A percentile compares a stretch with the other conserved stretches of the same genome.
These are phyloP conservation scores for Casaregolazyma lundiana DNA, from an alignment of 1,139 yeast species.

Conservation along the genomic window DNA sequence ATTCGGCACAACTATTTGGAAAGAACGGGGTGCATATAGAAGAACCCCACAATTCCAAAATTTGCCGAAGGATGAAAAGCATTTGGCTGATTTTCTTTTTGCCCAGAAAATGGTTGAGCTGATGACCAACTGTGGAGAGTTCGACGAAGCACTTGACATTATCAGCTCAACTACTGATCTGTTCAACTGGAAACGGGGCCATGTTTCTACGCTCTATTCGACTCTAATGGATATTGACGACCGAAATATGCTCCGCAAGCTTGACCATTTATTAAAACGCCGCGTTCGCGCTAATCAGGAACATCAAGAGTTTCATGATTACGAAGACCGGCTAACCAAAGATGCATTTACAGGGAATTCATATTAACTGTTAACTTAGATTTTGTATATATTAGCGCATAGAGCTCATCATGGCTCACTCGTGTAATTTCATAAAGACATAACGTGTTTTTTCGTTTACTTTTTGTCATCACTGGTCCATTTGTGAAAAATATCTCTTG, in stretches of 20 bases:
- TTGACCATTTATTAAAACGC: neutral
- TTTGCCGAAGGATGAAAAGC: slow-evolving; percentile 40
- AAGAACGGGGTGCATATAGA: slow-evolving; percentile 70
- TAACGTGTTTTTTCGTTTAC: neutral
- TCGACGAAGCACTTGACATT: slow-evolving; percentile 67
- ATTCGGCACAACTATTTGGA: slow-evolving; percentile 67
- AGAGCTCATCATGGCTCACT: no score
- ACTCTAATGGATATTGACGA: slow-evolving; percentile 40
- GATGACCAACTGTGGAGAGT: slow-evolving; percentile 47
- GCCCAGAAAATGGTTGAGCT: slow-evolving; percentile 60
- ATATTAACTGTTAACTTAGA: neutral
- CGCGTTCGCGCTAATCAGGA: neutral
- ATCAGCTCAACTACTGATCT: slow-evolving; percentile 62
- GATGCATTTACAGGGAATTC: neutral
- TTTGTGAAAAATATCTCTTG: slow-evolving; percentile 42
- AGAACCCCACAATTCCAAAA: slow-evolving; percentile 46
- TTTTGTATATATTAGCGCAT: neutral
- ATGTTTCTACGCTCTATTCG: slow-evolving; percentile 25
- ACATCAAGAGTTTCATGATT: slow-evolving; percentile 8
- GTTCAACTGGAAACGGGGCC: slow-evolving; percentile 57
- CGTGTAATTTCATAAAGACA: no score
- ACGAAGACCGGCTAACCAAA: slow-evolving; percentile 5
- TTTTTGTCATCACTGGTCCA: slow-evolving; percentile 26
- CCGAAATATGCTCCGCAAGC: neutral
- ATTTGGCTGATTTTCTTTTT: slow-evolving; percentile 58